Conservation (phyloP, 306 rosid genomes). For the Acacia acuminata region DNA sequence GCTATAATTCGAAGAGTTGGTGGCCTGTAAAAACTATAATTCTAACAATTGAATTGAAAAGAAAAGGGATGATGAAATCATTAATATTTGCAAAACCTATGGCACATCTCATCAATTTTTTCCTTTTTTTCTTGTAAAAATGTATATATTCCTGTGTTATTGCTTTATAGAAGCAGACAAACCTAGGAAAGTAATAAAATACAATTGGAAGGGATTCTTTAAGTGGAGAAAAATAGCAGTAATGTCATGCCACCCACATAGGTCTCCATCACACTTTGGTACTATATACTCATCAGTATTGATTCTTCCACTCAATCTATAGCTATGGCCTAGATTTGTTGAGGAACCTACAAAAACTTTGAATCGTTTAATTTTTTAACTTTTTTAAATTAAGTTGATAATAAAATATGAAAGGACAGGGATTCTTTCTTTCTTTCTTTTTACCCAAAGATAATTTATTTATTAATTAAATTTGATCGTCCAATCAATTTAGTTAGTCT, state of each 20-base stretch:
- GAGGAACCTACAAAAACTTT: conserved; percentile 17
- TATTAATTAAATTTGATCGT: not conserved
- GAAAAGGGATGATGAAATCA: not conserved
- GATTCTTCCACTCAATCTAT: conserved; percentile 26
- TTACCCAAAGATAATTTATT: not conserved
- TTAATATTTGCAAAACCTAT: not conserved
- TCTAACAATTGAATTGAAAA: not conserved
- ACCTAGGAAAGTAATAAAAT: not conserved
- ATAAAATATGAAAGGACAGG: not conserved
- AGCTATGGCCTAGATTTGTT: conserved; percentile 19
- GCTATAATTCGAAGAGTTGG: too few species aligned
- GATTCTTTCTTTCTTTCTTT: not conserved
- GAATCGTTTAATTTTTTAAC: not conserved
- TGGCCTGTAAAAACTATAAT: not conserved
- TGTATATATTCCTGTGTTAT: not conserved
- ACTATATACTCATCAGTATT: conserved; percentile 3
- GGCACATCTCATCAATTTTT: not conserved
- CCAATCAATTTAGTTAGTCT: not conserved
- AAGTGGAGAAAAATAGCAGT: conserved; percentile 16
- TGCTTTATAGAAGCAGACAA: conserved; percentile 1
- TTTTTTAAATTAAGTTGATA: not conserved
- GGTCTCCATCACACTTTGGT: conserved; percentile 18
- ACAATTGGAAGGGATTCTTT: not conserved
- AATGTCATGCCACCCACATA: conserved; percentile 1
- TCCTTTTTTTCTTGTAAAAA: not conserved